These are phyloP conservation scores for Aspergillus incahuasiensis DNA, from an alignment of 495 filamentous ascomycete genomes.

Conservation along the genomic window DNA sequence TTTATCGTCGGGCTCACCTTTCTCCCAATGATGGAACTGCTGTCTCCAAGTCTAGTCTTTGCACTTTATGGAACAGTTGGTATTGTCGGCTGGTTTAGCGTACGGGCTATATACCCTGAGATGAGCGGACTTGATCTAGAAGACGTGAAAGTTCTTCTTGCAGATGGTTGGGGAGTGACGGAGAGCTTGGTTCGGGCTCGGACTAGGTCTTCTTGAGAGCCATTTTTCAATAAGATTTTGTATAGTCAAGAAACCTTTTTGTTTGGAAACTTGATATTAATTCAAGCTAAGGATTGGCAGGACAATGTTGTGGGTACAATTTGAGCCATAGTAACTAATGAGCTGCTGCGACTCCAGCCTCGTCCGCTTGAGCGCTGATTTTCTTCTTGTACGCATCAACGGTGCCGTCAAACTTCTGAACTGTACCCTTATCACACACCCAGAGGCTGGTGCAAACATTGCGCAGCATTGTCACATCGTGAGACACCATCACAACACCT, in stretches of 20 bases:
- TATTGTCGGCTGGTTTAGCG: conserved; percentile 56
- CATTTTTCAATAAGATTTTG: neutral
- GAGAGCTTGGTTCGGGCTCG: conserved; percentile 17
- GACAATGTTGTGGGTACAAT: neutral
- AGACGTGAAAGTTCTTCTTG: conserved; percentile 70
- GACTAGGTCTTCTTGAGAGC: neutral
- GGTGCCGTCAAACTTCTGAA: conserved; percentile 95
- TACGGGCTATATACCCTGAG: conserved; percentile 78
- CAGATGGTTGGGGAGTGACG: conserved; percentile 43
- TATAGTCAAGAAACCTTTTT: neutral
- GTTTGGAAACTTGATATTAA: neutral
- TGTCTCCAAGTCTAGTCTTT: conserved; percentile 77
- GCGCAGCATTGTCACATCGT: conserved; percentile 98
- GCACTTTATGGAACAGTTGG: conserved; percentile 69
- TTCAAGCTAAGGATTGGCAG: no score
- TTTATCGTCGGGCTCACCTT: conserved; percentile 86
- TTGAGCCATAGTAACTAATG: conserved; percentile 22
- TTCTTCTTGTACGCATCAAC: conserved; percentile 97
- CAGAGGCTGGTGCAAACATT: conserved; percentile 91
- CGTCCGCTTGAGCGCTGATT: conserved; percentile 85
- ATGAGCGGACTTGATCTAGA: conserved; percentile 77
- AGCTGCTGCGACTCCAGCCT: conserved; percentile 64
- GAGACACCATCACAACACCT: conserved; percentile 95
- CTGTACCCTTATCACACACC: conserved; percentile 93
- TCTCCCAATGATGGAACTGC: conserved; percentile 73